phyloP scores from a whole-genome alignment of 208 protist species.

The Trypanosomatidae sp. region DNA sequence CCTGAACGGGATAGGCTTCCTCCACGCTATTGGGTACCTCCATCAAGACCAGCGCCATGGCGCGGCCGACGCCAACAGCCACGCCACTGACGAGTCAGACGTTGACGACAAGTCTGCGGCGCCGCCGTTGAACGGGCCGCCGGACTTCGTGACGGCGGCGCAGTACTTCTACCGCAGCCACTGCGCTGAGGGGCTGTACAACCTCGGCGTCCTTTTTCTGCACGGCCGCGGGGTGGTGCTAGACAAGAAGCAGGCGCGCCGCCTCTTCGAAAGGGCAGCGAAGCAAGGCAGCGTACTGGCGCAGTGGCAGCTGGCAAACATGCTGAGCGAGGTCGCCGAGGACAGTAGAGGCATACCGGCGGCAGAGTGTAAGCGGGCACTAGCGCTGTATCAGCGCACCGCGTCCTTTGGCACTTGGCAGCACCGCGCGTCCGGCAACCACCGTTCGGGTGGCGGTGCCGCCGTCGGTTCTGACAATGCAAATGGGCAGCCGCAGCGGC shows the following conservation, averaged over 20 bases:
- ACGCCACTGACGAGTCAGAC: not conserved
- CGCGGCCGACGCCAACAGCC: not conserved
- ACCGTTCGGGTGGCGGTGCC: not conserved
- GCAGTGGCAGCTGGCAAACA: conserved; percentile 70
- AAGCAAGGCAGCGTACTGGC: conserved; percentile 58
- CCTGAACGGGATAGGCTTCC: conserved; percentile 81
- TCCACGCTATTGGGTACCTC: conserved; percentile 79
- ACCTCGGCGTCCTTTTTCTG: conserved; percentile 74
- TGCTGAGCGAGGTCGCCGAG: conserved; percentile 11
- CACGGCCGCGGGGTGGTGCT: conserved; percentile 56
- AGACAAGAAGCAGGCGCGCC: conserved; percentile 36
- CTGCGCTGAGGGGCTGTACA: conserved; percentile 64
- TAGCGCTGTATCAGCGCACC: conserved; percentile 44
- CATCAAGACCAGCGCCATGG: conserved; percentile 17
- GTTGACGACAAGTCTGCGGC: not conserved
- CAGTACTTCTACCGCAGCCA: conserved; percentile 41
- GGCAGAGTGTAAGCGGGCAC: conserved; percentile 39
- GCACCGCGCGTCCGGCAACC: conserved; percentile 7
- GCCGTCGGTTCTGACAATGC: not conserved
- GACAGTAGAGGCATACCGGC: conserved; percentile 6
- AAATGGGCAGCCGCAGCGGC: not conserved
- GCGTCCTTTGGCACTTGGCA: conserved; percentile 47
- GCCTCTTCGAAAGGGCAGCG: conserved; percentile 41
- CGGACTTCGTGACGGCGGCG: conserved; percentile 57
- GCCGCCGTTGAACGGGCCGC: conserved; percentile 5